Percentiles rank a stretch among this genome's conserved stretches.
phyloP scores from a whole-genome alignment of 306 rosid genomes.

The Dryas drummondii region DNA sequence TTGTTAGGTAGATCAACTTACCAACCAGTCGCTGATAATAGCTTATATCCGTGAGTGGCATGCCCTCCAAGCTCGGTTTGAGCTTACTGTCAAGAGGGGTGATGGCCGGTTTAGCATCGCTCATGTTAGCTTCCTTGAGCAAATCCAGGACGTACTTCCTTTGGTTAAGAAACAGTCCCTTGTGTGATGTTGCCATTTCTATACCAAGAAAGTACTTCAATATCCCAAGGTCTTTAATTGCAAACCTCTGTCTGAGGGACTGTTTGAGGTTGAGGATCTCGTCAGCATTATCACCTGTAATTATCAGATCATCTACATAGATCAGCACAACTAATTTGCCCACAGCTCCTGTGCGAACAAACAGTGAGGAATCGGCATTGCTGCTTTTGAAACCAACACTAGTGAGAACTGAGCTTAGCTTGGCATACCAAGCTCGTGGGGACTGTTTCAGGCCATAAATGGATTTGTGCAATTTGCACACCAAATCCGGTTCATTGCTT shows the following conservation, averaged over 20 bases:
- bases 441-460: not conserved
- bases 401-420: not conserved
- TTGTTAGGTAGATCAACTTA: not conserved
- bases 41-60: not conserved
- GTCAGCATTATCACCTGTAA: not conserved
- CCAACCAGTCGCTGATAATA: not conserved
- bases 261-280: not conserved
- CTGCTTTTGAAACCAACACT: not conserved
- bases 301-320: not conserved
- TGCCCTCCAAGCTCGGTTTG: too few relatives aligned
- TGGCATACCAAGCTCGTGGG: slow-evolving; percentile 9
- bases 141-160: not conserved
- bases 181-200: not conserved
- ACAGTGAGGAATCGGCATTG: not conserved
- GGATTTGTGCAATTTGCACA: not conserved
- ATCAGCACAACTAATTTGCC: not conserved
- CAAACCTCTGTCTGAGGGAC: not conserved
- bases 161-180: not conserved
- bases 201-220: not conserved
- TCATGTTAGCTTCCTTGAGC: too few relatives aligned
- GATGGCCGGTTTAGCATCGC: too few relatives aligned
- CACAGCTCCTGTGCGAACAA: not conserved
- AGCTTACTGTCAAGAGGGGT: too few relatives aligned
- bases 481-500: not conserved
- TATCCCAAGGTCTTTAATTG: not conserved